Percentiles rank a stretch among this genome's conserved stretches.
These are phyloP conservation scores for Neurospora sp. DNA, from an alignment of 495 filamentous ascomycete genomes.

Conservation along the genomic window DNA sequence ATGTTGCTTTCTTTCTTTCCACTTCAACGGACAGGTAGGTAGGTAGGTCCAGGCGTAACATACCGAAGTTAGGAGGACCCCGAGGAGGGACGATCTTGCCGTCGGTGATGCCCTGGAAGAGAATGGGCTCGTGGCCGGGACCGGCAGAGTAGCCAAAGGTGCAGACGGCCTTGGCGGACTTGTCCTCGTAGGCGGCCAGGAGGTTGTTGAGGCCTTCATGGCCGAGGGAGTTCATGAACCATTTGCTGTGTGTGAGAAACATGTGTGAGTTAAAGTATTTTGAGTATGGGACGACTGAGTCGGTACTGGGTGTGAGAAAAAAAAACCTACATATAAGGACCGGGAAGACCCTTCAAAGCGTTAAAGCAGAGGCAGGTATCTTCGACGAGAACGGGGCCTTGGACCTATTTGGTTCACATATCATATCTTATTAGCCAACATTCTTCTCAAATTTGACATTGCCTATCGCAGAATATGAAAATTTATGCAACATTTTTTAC, in stretches of 20 bases:
- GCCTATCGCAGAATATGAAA: neutral
- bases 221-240: constrained; percentile 76
- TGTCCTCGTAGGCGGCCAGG: constrained; percentile 80
- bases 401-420: constrained; percentile 38
- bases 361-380: constrained; percentile 93
- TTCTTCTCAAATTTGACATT: neutral
- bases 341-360: constrained; percentile 80
- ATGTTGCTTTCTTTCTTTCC: neutral
- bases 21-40: neutral
- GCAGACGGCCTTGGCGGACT: constrained; percentile 84
- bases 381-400: constrained; percentile 86
- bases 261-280: neutral
- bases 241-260: constrained; percentile 52
- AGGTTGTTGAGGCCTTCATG: constrained; percentile 83
- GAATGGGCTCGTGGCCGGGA: constrained; percentile 69
- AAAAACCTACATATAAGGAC: constrained; percentile 78
- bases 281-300: no score
- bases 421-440: neutral
- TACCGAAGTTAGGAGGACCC: constrained; percentile 74
- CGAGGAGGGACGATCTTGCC: constrained; percentile 66
- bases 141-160: constrained; percentile 89
- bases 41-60: constrained; percentile 16
- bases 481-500: neutral
- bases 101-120: constrained; percentile 81
- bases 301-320: neutral